A percentile compares a stretch with the other conserved stretches of the same genome.
These are phyloP conservation scores for Lachancea mirantina DNA, from an alignment of 805 yeast genomes.

Conservation along the genomic window DNA sequence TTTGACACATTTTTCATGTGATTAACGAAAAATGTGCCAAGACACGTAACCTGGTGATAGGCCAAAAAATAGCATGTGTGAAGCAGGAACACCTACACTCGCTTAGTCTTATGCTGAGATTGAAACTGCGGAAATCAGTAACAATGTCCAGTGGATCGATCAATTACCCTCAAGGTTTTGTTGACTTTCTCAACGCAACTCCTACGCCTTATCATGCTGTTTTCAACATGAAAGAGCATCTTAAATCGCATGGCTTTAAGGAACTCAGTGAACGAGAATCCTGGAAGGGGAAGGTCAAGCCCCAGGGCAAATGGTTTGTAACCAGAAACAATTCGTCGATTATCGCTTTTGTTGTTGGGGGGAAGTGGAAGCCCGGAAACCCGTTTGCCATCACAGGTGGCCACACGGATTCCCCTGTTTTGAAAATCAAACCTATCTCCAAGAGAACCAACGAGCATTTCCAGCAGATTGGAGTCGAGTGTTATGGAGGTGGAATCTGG, in stretches of 20 bases:
- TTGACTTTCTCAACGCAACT: slow-evolving; percentile 70
- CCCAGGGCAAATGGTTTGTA: slow-evolving; percentile 68
- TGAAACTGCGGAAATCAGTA: slow-evolving; percentile 22
- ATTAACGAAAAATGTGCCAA: no score
- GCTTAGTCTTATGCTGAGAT: slow-evolving; percentile 22
- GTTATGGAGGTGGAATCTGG: slow-evolving; percentile 94
- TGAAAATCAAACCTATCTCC: slow-evolving; percentile 83
- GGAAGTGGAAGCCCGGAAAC: slow-evolving; percentile 62
- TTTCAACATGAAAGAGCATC: slow-evolving; percentile 47
- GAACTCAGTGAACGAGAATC: slow-evolving; percentile 64
- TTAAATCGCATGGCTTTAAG: slow-evolving; percentile 56
- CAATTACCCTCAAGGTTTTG: slow-evolving; percentile 44
- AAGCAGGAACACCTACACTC: no score
- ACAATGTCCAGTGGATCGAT: slow-evolving; percentile 10
- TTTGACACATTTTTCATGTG: no score
- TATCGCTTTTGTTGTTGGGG: slow-evolving; percentile 80
- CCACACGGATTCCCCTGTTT: slow-evolving; percentile 90
- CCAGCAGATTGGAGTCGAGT: slow-evolving; percentile 85
- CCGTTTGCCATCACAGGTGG: slow-evolving; percentile 90
- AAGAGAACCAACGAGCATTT: slow-evolving; percentile 65
- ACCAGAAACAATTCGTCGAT: slow-evolving; percentile 87
- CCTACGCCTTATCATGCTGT: slow-evolving; percentile 97
- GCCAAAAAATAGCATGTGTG: no score
- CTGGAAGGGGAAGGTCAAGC: slow-evolving; percentile 54
- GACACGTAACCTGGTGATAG: no score